Base-by-base conservation (phyloP, 495 filamentous ascomycete species). In the Peziza echinospora region DNA sequence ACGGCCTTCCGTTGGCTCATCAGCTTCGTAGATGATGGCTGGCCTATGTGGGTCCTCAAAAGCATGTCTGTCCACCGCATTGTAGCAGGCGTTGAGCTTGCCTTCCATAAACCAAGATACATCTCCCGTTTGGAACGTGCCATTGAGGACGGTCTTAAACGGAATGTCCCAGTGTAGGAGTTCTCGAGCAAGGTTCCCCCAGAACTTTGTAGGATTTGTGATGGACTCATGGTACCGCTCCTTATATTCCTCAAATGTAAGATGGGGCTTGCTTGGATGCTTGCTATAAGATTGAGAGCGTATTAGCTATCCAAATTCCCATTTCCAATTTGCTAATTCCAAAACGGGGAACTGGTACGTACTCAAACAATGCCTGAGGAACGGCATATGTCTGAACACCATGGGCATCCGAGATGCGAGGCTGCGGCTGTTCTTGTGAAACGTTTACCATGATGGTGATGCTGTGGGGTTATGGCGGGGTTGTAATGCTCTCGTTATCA, bases 21-120 rank as follows among this genome's bases (percentile, higher is more conserved):
- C 91, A 45, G 85, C 89, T 64, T 99, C 89, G 67, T 94, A 99
- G 69, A 96, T 93, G 64, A 99, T 91, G 54, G 89, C 89, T 30
- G 86, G 74, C 67, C 75, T 81, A 64, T 93, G 66, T 16, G 91
- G 91, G 66, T 93, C 72, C 65, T 84, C 85, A 67, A 87, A 70
- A 8, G 87, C 89, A 64, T 94, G 89, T 50, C 89, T 81, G 57
- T 99, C 89, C 46, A 99, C 80, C 60, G 84, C 91, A 69, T 99
- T 99, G 73, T 82, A 99, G 21, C 82, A 85, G 41, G 89, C 91
- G 56, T 96, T 96, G 54, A 99, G 70, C 49, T 77, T 73, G 48
- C 89, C 89, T 64, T 93, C 89, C 43, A 83, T 64, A 62, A 99
- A 99, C 91, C 91, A 99, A 47, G 83, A 77, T 54, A 70, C 78